These are phyloP conservation scores for Chenopodium formosanum DNA, from an alignment of 148 eudicot genomes.

Conservation along the genomic window DNA sequence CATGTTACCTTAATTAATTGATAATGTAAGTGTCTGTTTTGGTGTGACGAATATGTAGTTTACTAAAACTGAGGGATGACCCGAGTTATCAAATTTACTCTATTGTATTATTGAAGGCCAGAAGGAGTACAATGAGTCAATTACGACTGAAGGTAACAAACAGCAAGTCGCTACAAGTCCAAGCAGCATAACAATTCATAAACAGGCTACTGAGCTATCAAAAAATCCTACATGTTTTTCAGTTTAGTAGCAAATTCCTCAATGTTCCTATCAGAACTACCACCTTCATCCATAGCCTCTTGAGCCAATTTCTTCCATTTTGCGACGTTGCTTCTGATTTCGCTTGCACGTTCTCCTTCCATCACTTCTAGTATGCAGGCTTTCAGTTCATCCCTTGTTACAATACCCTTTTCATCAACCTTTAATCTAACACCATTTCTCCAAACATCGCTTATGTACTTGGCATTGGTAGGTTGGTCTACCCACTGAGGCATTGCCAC, in stretches of 20 bases:
- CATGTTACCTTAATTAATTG: too few relatives aligned
- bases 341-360: slow-evolving; percentile 35
- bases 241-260: slow-evolving; percentile 31
- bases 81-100: too few relatives aligned
- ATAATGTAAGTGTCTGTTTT: too few relatives aligned
- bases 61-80: too few relatives aligned
- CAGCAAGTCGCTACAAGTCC: too few relatives aligned
- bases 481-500: slow-evolving; percentile 51
- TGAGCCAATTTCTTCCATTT: slow-evolving; percentile 37
- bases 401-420: slow-evolving; percentile 31
- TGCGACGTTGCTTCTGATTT: slow-evolving; percentile 31
- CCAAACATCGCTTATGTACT: slow-evolving; percentile 46
- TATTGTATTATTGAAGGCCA: neutral
- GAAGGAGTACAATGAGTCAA: neutral
- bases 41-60: too few relatives aligned
- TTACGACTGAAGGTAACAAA: too few relatives aligned
- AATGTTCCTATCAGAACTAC: slow-evolving; percentile 46
- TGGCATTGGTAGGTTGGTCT: slow-evolving; percentile 48
- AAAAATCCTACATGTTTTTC: slow-evolving; percentile 1
- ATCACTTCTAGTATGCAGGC: slow-evolving; percentile 36
- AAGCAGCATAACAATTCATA: neutral
- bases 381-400: slow-evolving; percentile 32
- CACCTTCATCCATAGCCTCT: slow-evolving; percentile 43
- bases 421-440: slow-evolving; percentile 35
- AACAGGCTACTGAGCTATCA: neutral